Evolutionary conservation across 768 basidiomycete species (phyloP).

Genomic region (Leucocoprinus leucothites): DNA sequence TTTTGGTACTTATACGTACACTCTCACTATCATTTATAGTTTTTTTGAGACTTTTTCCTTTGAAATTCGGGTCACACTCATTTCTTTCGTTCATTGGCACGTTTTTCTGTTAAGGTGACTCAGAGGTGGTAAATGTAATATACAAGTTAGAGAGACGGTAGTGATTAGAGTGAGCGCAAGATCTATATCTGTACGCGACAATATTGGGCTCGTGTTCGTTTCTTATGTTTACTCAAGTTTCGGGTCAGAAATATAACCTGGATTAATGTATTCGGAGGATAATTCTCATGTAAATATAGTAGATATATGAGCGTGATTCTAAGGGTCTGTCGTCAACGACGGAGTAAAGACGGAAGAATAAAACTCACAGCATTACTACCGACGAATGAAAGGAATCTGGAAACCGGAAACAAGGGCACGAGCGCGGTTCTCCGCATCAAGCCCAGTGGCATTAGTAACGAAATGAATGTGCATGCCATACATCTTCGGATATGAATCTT

Average conservation of each 20-base stretch:
- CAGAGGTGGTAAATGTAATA: too few species aligned
- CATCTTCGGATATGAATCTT: slow-evolving; percentile 81
- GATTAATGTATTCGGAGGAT: slow-evolving; percentile 1
- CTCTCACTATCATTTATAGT: not conserved
- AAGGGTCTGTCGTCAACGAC: not conserved
- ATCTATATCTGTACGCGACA: too few species aligned
- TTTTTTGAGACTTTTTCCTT: not conserved
- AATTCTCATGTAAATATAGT: slow-evolving; percentile 1
- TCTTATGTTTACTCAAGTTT: too few species aligned
- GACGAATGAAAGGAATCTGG: slow-evolving; percentile 78
- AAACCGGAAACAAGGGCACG: slow-evolving; percentile 87
- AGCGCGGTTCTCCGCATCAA: slow-evolving; percentile 89
- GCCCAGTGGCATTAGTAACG: slow-evolving; percentile 81
- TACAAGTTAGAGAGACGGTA: too few species aligned
- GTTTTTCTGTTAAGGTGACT: too few species aligned
- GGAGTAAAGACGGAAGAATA: not conserved
- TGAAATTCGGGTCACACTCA: not conserved
- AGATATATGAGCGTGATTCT: slow-evolving; percentile 5
- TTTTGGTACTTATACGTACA: not conserved
- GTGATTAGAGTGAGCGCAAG: too few species aligned
- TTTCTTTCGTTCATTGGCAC: not conserved
- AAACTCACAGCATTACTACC: slow-evolving; percentile 29
- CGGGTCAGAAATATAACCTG: slow-evolving; percentile 5
- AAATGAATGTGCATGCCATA: slow-evolving; percentile 96
- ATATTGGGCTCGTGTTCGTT: too few species aligned